Base-by-base conservation (phyloP, 2,329 filamentous ascomycete species). In the Neurospora sp. region DNA sequence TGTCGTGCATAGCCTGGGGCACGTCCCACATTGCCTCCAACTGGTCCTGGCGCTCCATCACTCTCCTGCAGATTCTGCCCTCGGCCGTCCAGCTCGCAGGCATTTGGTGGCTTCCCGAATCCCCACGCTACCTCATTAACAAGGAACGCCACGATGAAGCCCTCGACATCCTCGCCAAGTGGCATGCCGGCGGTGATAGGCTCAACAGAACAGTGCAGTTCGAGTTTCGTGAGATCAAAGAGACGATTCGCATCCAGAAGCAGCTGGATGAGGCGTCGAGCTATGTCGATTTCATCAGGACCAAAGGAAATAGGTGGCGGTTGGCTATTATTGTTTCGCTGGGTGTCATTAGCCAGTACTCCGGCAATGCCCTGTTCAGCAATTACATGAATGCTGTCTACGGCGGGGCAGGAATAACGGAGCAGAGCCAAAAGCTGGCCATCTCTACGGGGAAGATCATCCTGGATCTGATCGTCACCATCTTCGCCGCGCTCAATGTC, bases 91-190 rank as follows among this genome's bases (percentile, higher is more conserved):
- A 91, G 80, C 81, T 91, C 52, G 69, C 79, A n/a, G 88, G 88
- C 75, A 88, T 92, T 78, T 91, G 86, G 80, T 87, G 82, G 79
- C 81, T 91, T n/a, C 89, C 89, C 5, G 89, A 92, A 78, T 88
- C 86, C 0, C 89, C 89, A 0, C 84, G 89, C 72, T 92, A 84
- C 81, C 84, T 91, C 15, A 83, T 90, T 73, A 83, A 85, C 75
- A 88, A 89, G 78, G 89, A 89, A 74, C 84, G 85, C 40, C 82
- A 86, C 71, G 86, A 88, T 15, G 84, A 91, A 74, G 89, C 89
- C 4, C 82, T 90, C 11, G 77, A 81, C 1, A 85, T 89, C 5
- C 82, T 92, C 5, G 83, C 85, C 68, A 86, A 88, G 74, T 87
- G 89, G 74, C 89, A 92, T 75, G 88, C 85, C 33, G 87, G 88